These are phyloP conservation scores for Gaultheria prostrata DNA, from an alignment of 148 eudicot species.

Conservation along the genomic window DNA sequence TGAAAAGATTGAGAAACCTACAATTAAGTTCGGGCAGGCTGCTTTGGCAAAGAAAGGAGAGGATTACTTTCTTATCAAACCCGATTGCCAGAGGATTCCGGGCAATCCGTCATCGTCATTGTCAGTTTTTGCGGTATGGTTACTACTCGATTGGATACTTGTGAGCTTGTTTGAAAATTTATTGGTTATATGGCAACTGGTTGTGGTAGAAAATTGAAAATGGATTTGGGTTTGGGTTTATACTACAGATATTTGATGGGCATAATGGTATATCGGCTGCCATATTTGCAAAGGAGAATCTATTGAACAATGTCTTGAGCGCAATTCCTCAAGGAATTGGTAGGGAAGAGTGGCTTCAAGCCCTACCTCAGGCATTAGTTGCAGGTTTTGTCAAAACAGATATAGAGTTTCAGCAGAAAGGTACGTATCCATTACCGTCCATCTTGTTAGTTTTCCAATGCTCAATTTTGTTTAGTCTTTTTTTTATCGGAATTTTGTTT, in stretches of 20 bases:
- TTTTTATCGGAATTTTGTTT: neutral
- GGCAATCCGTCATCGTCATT: slow-evolving; percentile 74
- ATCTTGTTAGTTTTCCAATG: neutral
- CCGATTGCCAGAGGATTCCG: slow-evolving; percentile 73
- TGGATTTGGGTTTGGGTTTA: slow-evolving; percentile 20
- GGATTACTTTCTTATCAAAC: slow-evolving; percentile 79
- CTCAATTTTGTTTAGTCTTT: neutral
- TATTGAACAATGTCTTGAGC: slow-evolving; percentile 79
- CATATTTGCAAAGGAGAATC: slow-evolving; percentile 75
- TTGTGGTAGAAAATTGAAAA: slow-evolving; percentile 2
- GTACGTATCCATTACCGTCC: slow-evolving; percentile 27
- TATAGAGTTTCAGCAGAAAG: slow-evolving; percentile 95
- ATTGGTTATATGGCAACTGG: neutral
- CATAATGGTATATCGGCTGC: slow-evolving; percentile 99
- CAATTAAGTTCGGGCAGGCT: slow-evolving; percentile 84
- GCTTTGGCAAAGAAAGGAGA: slow-evolving; percentile 97
- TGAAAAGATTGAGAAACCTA: slow-evolving; percentile 73
- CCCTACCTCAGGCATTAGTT: slow-evolving; percentile 89
- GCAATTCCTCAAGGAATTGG: slow-evolving; percentile 72
- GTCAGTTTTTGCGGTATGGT: slow-evolving; percentile 81
- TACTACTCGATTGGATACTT: slow-evolving; percentile 7
- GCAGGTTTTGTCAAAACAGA: slow-evolving; percentile 99
- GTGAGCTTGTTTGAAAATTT: slow-evolving; percentile 3
- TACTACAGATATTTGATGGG: slow-evolving; percentile 80
- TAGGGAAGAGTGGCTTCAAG: slow-evolving; percentile 94